These are phyloP conservation scores for Guyanaporus albipodus DNA, from an alignment of 768 basidiomycete genomes.

Conservation along the genomic window DNA sequence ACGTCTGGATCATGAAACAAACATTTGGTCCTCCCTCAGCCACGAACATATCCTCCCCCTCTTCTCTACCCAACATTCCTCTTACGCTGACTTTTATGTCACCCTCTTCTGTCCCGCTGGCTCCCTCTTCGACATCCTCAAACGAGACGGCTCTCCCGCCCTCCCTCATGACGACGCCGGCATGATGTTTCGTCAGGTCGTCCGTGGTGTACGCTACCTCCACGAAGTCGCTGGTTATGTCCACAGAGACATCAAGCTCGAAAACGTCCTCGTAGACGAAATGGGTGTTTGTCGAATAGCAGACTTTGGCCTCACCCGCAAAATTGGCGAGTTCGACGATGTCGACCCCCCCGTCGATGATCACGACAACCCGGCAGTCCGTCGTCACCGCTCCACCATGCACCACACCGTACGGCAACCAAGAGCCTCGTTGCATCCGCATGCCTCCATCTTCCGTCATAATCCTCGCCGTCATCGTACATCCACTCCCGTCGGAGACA, in stretches of 20 bases:
- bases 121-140: slow-evolving; percentile 79
- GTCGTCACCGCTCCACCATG: slow-evolving; percentile 28
- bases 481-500: slow-evolving; percentile 39
- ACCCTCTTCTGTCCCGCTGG: slow-evolving; percentile 83
- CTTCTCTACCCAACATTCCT: slow-evolving; percentile 56
- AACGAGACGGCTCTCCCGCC: slow-evolving; percentile 62
- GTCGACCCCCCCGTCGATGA: slow-evolving; percentile 27
- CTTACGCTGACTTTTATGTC: slow-evolving; percentile 73
- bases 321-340: slow-evolving; percentile 51
- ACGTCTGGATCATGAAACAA: slow-evolving; percentile 65
- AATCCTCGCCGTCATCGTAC: slow-evolving; percentile 47
- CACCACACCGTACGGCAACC: slow-evolving; percentile 24
- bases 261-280: slow-evolving; percentile 92
- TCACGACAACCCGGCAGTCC: slow-evolving; percentile 4
- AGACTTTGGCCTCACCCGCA: slow-evolving; percentile 80
- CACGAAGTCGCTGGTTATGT: slow-evolving; percentile 74
- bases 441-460: slow-evolving; percentile 24
- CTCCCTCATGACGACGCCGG: slow-evolving; percentile 75
- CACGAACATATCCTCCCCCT: slow-evolving; percentile 89
- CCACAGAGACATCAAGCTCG: slow-evolving; percentile 95
- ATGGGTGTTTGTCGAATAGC: slow-evolving; percentile 80
- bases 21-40: slow-evolving; percentile 68
- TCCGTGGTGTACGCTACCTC: slow-evolving; percentile 76
- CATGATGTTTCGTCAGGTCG: slow-evolving; percentile 84
- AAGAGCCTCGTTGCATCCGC: slow-evolving; percentile 17